A percentile compares a stretch with the other conserved stretches of the same genome.
These are phyloP conservation scores for Mikania micrantha DNA, from an alignment of 129 eudicot species.

Conservation along the genomic window DNA sequence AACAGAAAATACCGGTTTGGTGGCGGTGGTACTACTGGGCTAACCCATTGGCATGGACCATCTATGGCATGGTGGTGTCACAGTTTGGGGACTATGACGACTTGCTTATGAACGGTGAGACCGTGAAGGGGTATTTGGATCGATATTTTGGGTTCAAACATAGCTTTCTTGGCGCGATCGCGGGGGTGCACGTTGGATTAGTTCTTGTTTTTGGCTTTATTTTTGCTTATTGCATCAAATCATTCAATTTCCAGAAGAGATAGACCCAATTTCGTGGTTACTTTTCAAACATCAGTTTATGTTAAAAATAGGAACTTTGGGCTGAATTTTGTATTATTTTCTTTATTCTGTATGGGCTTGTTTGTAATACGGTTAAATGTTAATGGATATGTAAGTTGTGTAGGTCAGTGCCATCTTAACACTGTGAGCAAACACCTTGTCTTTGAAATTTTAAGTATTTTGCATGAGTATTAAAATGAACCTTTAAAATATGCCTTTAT, in stretches of 20 bases:
- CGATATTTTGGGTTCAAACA: slow-evolving; percentile 23
- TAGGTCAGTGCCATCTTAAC: no score
- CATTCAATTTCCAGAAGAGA: slow-evolving; percentile 38
- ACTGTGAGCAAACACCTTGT: no score
- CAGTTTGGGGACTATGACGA: slow-evolving; percentile 33
- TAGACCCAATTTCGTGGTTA: neutral
- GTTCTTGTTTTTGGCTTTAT: slow-evolving; percentile 15
- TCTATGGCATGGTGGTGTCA: slow-evolving; percentile 36
- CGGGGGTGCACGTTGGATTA: slow-evolving; percentile 16
- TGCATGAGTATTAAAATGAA: no score
- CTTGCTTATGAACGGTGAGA: neutral
- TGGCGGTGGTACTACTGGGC: slow-evolving; percentile 44
- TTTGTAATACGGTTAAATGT: neutral
- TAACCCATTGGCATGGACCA: slow-evolving; percentile 40
- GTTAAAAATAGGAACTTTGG: neutral
- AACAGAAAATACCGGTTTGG: slow-evolving; percentile 42
- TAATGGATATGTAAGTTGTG: neutral
- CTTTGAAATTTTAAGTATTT: no score
- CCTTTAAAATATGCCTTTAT: no score
- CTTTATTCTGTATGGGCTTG: neutral
- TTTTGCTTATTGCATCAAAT: slow-evolving; percentile 27
- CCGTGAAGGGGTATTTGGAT: slow-evolving; percentile 15
- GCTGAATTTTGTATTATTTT: neutral
- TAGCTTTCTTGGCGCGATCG: slow-evolving; percentile 23
- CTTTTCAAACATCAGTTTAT: neutral